Evolutionary conservation across 75 land plant genomes (phyloP).

Genomic region (Pinus tabuliformis): DNA sequence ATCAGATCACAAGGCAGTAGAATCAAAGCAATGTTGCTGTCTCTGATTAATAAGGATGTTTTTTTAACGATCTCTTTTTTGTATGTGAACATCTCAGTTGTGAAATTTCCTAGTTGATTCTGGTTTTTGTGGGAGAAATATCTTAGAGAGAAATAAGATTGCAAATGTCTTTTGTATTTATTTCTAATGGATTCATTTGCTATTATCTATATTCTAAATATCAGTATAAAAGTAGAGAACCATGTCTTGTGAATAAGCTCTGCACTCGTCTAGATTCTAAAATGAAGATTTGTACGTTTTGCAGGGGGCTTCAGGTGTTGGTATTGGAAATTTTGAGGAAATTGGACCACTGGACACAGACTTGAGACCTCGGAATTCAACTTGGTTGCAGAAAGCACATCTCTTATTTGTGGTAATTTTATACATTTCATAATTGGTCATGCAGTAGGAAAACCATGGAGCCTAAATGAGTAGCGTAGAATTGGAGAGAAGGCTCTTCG

Average conservation of each 20-base stretch:
- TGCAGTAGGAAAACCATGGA: not conserved
- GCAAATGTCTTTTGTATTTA: too few relatives aligned
- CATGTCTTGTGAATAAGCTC: not conserved
- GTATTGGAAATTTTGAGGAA: constrained; percentile 76
- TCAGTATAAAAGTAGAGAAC: not conserved
- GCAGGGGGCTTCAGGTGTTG: constrained; percentile 87
- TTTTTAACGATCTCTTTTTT: too few relatives aligned
- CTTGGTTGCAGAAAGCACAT: constrained; percentile 77
- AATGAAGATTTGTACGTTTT: not conserved
- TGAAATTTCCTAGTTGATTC: too few relatives aligned
- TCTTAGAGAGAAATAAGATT: too few relatives aligned
- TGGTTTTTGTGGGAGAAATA: too few relatives aligned
- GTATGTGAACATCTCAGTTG: too few relatives aligned
- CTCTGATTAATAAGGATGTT: too few relatives aligned
- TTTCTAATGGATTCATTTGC: too few relatives aligned
- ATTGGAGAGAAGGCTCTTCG: not conserved
- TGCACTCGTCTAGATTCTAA: not conserved
- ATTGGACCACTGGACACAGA: constrained; percentile 69
- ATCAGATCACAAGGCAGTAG: too few relatives aligned
- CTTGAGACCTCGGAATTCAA: constrained; percentile 57
- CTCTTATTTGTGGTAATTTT: constrained; percentile 77
- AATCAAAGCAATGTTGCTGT: too few relatives aligned
- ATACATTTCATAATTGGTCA: not conserved
- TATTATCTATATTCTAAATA: too few relatives aligned
- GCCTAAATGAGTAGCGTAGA: not conserved